Evolutionary conservation across 1,139 yeast genomes (phyloP).

Genomic region (Debaryomyces singareniensis): DNA sequence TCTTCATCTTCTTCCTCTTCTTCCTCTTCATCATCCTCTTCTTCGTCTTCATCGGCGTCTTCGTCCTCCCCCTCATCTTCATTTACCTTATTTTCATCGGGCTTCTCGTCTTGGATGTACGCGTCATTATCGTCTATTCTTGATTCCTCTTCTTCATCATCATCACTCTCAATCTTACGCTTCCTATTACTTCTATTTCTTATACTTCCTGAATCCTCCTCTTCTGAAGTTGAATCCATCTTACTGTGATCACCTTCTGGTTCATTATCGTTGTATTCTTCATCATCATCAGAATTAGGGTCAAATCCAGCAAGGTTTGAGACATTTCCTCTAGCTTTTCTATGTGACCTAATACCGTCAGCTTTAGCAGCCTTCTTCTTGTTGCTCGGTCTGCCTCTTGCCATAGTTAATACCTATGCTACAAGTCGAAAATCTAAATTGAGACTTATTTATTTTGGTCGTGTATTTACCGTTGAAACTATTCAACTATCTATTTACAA

Average conservation of each 20-base stretch:
- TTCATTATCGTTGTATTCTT: constrained; percentile 16
- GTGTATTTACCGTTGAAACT: too few species aligned
- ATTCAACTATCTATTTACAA: too few species aligned
- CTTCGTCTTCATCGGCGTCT: constrained; percentile 9
- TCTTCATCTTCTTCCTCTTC: constrained; percentile 15
- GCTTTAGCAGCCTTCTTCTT: constrained; percentile 7
- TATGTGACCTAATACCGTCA: constrained; percentile 11
- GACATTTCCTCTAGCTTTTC: constrained; percentile 14
- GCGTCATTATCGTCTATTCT: constrained; percentile 1
- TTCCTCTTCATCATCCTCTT: constrained; percentile 12
- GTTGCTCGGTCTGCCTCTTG: constrained; percentile 6
- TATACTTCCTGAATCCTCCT: constrained; percentile 5
- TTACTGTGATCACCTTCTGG: constrained; percentile 11
- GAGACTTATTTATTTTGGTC: too few species aligned
- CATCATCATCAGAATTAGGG: constrained; percentile 19
- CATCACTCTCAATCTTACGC: constrained; percentile 6
- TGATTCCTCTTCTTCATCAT: constrained; percentile 5
- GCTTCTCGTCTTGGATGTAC: constrained; percentile 8
- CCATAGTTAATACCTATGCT: too few species aligned
- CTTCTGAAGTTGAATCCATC: constrained; percentile 11
- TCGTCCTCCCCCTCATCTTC: constrained; percentile 7
- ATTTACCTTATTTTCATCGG: constrained; percentile 10
- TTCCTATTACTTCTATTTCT: constrained; percentile 11
- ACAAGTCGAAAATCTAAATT: too few species aligned
- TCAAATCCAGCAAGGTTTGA: constrained; percentile 24